Base-by-base conservation (phyloP, 345 rosid species). In the Populus deltoides region DNA sequence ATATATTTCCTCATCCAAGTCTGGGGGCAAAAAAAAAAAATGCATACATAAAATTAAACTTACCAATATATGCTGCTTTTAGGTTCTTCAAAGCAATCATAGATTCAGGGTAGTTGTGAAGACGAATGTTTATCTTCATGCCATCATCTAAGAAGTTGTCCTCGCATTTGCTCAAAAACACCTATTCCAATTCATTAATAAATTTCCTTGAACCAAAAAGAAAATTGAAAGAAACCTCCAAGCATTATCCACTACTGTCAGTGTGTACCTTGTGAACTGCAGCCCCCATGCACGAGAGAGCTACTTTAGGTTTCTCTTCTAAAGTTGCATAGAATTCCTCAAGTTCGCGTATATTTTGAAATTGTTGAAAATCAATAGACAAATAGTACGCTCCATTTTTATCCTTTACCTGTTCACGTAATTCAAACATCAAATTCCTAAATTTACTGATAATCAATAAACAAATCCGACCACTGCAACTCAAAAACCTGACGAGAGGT, bases 11-110 rank as follows among this genome's bases (percentile, higher is more conserved):
- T 75, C 65, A 72, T 29, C 76, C 43, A 27, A 63, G 18, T 29
- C 36, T 15, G 22, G 57, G 39, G 8, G 12, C 59, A 36, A 17
- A 43, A 74, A 55, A 38, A 35, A 69, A 31, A 65, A 75, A 17
- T n/a, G 9, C 33, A 53, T 59, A 35, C 22, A 41, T 62, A 63
- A 81, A 71, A 39, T 51, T 1, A 71, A 73, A 80, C 36, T 78
- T 93, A 95, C 98, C 99, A 55, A 95, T 95, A 87, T 87, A 95
- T 72, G 99, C 98, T 36, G 99, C 99, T 85, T 90, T 95, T 53
- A 93, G 83, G 79, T 93, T 95, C 83, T 91, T 95, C 83, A 95
- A 75, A 80, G 92, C 89, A 82, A 92, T 93, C 81, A 88, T 79
- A 80, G 99, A 91, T 81, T 91, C 97, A 1, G 98, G 91, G 73